These are phyloP conservation scores for Yamadazyma spencermartinsiae DNA, from an alignment of 1,139 yeast species.

Conservation along the genomic window DNA sequence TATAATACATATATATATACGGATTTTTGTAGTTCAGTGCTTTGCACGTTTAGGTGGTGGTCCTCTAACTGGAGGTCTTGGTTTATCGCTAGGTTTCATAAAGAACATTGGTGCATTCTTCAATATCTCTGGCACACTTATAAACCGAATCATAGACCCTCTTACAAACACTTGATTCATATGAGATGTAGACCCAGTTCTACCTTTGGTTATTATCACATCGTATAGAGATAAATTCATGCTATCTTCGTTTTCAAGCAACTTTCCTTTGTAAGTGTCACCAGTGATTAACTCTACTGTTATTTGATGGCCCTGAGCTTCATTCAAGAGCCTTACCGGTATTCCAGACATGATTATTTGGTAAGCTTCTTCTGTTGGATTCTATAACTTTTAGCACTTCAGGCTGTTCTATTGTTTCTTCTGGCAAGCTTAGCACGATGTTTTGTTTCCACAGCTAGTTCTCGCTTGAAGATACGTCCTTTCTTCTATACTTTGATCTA, in stretches of 20 bases:
- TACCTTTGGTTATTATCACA: constrained; percentile 68
- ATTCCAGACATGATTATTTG: constrained; percentile 52
- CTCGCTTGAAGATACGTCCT: too few relatives aligned
- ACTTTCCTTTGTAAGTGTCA: constrained; percentile 82
- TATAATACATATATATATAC: neutral
- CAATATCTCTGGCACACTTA: constrained; percentile 86
- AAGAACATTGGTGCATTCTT: constrained; percentile 81
- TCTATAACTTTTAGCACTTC: too few relatives aligned
- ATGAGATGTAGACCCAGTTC: constrained; percentile 71
- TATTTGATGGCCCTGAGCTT: constrained; percentile 86
- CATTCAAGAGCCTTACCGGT: constrained; percentile 85
- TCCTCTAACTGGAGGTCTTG: constrained; percentile 71
- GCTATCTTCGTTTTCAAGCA: constrained; percentile 83
- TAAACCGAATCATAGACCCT: constrained; percentile 85
- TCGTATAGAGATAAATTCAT: constrained; percentile 90
- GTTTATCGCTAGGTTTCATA: constrained; percentile 65
- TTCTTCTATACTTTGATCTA: too few relatives aligned
- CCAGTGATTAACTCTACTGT: constrained; percentile 85
- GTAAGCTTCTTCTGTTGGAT: neutral
- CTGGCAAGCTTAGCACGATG: too few relatives aligned
- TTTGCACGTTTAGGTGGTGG: constrained; percentile 43
- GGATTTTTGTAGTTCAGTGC: too few relatives aligned
- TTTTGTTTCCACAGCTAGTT: too few relatives aligned
- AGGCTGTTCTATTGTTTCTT: too few relatives aligned
- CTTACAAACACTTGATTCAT: constrained; percentile 87